Base-by-base conservation (phyloP, 306 rosid species). In the Fagus sylvatica region DNA sequence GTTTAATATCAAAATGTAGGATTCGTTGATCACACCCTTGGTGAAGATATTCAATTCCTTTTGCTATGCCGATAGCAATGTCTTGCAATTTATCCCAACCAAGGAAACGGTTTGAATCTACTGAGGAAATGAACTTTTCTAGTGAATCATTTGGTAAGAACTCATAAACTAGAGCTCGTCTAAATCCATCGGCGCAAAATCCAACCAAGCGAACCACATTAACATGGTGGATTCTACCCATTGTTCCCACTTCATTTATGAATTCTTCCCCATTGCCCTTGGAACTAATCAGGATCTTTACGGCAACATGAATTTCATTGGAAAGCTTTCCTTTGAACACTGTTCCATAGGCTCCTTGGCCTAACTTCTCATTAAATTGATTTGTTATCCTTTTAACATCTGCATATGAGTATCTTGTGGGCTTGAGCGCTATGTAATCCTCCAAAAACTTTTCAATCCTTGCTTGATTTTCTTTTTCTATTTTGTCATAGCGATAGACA, bases 191-290 rank as follows among this genome's bases (percentile, higher is more conserved):
- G 6, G 86, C 80, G 33, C 86, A 83, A 12, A 53, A 83, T 4
- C 83, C 83, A 75, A 83, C 75, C 62, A 86, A 56, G 42, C 79
- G 81, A 15, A 69, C 83, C 28, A 83, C 81, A 36, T 83, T 78
- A 65, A 83, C 72, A 34, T 83, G 85, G 62, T 86, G 85, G 49
- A 86, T 86, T 53, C 39, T 75, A 39, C 85, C 73, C 72, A 80
- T 78, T 3, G 75, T 72, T 60, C 83, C 81, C 76, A 86, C 80
- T 68, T 86, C 85, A 59, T 83, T 86, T 56, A 86, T 83, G 55
- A 86, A 80, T 78, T 83, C 85, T 66, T 80, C 85, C 0, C 83
- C 85, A 32, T 86, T 78, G 19, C 64, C 68, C 0, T 66, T 75
- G 55, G 81, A 34, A 16, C 40, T 51, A 49, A 71, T 80, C 8